Evolutionary conservation across 345 rosid genomes (phyloP).

Genomic region (Eucalyptus urophylla): DNA sequence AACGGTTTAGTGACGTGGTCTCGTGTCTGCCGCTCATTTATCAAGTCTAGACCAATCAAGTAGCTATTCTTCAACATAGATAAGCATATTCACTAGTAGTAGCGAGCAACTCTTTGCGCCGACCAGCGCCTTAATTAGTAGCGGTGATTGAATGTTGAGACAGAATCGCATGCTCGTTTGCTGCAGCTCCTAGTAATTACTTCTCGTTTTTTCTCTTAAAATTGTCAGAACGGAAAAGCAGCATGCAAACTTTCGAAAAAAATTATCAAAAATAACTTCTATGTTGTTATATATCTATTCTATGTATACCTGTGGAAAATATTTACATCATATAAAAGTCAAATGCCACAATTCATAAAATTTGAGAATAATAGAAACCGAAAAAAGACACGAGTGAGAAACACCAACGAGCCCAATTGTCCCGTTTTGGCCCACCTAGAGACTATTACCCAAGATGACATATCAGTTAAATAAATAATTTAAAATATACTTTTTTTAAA

Average conservation of each 20-base stretch:
- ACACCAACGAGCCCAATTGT: not conserved
- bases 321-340: not conserved
- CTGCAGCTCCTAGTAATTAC: not conserved
- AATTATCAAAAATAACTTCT: not conserved
- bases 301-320: not conserved
- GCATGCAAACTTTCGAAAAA: not conserved
- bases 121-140: too few relatives aligned
- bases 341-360: not conserved
- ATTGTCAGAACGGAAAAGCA: too few relatives aligned
- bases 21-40: not conserved
- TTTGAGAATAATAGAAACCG: not conserved
- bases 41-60: not conserved
- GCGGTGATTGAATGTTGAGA: too few relatives aligned
- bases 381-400: not conserved
- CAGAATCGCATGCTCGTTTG: too few relatives aligned
- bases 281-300: not conserved
- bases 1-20: not conserved
- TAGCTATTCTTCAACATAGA: too few relatives aligned
- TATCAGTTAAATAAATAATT: too few relatives aligned
- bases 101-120: too few relatives aligned
- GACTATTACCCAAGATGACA: rapidly evolving
- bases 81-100: too few relatives aligned
- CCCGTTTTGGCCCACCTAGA: not conserved
- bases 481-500: rapidly evolving
- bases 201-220: not conserved